Evolutionary conservation across 192 early-diverging fungal species (phyloP).

Genomic region (Obelidium mucronatum): DNA sequence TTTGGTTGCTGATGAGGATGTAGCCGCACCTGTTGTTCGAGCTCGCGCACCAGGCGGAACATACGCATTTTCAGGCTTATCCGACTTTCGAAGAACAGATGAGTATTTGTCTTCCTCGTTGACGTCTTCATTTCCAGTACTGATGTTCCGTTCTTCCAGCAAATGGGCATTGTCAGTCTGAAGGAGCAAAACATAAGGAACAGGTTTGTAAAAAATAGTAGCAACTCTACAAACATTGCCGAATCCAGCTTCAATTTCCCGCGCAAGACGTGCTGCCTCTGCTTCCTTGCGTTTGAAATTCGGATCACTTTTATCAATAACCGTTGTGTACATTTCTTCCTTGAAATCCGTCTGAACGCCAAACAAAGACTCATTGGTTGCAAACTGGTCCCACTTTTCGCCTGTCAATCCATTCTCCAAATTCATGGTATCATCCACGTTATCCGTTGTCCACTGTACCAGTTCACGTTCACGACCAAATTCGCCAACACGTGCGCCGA

Average conservation of each 20-base stretch:
- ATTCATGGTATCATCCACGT: constrained; percentile 54
- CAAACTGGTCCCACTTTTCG: constrained; percentile 95
- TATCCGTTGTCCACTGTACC: constrained; percentile 81
- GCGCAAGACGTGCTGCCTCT: constrained; percentile 85
- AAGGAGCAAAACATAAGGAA: background rate
- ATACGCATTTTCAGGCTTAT: constrained; percentile 58
- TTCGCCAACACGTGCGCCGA: constrained; percentile 70
- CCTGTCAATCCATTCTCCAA: constrained; percentile 27
- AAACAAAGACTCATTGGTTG: constrained; percentile 90
- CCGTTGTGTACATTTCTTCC: constrained; percentile 96
- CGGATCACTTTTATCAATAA: constrained; percentile 81
- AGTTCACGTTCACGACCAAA: constrained; percentile 78
- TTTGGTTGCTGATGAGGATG: background rate
- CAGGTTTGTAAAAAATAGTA: constrained; percentile 23
- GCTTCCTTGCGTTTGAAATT: constrained; percentile 88
- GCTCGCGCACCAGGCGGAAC: constrained; percentile 77
- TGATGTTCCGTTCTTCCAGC: constrained; percentile 86
- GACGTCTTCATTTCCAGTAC: constrained; percentile 56
- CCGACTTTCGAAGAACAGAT: constrained; percentile 71
- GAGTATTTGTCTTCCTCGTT: constrained; percentile 94
- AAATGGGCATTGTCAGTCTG: constrained; percentile 83
- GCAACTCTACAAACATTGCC: constrained; percentile 15
- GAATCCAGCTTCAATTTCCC: constrained; percentile 82
- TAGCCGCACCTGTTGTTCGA: background rate
- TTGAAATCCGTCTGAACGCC: constrained; percentile 96